A percentile compares a stretch with the other conserved stretches of the same genome.
Evolutionary conservation across 208 protist species (phyloP).

Genomic region (Herpetomonas samuelpessoai): DNA sequence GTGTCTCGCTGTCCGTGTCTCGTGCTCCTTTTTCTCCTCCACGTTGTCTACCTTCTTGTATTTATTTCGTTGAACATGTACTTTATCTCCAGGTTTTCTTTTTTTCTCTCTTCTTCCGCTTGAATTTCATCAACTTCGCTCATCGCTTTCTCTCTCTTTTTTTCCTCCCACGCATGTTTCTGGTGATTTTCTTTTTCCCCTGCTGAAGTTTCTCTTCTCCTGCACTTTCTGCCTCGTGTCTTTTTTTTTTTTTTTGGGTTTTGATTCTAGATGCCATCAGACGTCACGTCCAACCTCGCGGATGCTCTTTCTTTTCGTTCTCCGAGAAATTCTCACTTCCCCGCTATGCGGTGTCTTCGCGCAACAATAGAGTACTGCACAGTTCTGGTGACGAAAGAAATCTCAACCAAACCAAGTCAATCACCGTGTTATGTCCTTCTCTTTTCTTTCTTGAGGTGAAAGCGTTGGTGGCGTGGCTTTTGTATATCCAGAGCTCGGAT

Average conservation of each 20-base stretch:
- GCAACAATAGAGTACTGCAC: no score
- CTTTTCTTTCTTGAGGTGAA: no score
- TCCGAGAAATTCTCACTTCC: no score
- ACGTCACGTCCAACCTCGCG: no score
- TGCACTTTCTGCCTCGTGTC: conserved; percentile 5
- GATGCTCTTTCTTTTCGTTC: no score
- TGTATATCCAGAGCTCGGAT: no score
- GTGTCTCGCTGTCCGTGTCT: conserved; percentile 4
- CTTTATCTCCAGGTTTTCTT: conserved; percentile 3
- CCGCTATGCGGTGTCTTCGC: no score
- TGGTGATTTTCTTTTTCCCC: conserved; percentile 3
- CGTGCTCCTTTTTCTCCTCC: conserved; percentile 1
- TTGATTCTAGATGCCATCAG: no score
- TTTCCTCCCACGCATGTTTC: not conserved
- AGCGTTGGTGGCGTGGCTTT: no score
- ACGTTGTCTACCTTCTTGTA: not conserved
- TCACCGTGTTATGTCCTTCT: no score
- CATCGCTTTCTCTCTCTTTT: conserved; percentile 7
- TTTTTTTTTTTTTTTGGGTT: conserved; percentile 17
- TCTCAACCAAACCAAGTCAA: no score
- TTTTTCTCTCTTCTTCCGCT: not conserved
- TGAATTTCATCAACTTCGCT: not conserved
- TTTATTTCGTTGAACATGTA: not conserved
- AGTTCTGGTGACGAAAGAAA: no score
- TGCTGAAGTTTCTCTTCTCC: conserved; percentile 5